A percentile compares a stretch with the other conserved stretches of the same genome.
Conservation (phyloP, 2,329 filamentous ascomycete species). For the Ceratocystis eucalypticola region DNA sequence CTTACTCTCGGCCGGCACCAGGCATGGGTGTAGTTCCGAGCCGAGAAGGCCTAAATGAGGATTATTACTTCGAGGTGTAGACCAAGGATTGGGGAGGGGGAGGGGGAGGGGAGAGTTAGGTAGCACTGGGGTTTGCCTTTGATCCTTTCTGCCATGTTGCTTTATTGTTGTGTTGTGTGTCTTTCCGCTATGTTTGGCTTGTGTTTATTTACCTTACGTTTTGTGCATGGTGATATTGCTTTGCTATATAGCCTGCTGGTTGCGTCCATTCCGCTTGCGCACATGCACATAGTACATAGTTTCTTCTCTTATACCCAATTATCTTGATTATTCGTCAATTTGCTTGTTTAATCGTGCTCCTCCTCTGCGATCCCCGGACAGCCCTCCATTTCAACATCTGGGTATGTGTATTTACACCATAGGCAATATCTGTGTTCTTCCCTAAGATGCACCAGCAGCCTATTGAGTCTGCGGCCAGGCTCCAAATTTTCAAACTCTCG, state of each 20-base stretch:
- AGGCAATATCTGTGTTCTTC: constrained; percentile 73
- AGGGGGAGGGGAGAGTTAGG: neutral
- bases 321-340: neutral
- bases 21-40: constrained; percentile 66
- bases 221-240: neutral
- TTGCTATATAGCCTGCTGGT: neutral
- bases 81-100: neutral
- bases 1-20: constrained; percentile 51
- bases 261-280: neutral
- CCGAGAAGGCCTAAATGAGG: constrained; percentile 73
- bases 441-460: constrained; percentile 56
- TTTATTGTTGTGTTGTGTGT: neutral
- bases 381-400: constrained; percentile 61
- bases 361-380: constrained; percentile 83
- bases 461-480: constrained; percentile 50
- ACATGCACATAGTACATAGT: neutral
- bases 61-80: constrained; percentile 80
- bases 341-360: constrained; percentile 44
- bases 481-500: constrained; percentile 63
- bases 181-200: constrained; percentile 1
- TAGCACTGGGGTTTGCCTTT: neutral
- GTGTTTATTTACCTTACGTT: neutral
- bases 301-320: constrained; percentile 6
- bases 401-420: constrained; percentile 84
- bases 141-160: neutral